A percentile compares a stretch with the other conserved stretches of the same genome.
Evolutionary conservation across 345 rosid species (phyloP).

Genomic region (Eucalyptus globulus): DNA sequence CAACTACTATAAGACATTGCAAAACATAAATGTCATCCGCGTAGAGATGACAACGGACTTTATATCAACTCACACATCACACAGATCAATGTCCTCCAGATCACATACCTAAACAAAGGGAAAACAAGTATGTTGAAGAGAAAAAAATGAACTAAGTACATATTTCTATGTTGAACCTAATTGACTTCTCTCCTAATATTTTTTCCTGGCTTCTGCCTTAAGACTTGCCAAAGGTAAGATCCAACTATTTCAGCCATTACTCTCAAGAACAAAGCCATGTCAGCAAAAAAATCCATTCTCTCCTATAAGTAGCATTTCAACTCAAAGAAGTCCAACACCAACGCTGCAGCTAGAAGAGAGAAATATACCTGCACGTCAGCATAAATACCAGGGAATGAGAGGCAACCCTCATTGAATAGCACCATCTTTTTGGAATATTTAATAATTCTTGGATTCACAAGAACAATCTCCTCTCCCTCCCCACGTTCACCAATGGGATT

Average conservation of each 20-base stretch:
- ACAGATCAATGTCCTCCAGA: neutral
- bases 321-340: neutral
- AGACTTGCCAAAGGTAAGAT: neutral
- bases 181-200: neutral
- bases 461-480: conserved; percentile 84
- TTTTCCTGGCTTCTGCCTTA: neutral
- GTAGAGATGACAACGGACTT: neutral
- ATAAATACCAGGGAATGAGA: conserved; percentile 84
- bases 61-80: neutral
- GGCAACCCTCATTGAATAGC: conserved; percentile 74
- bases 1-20: neutral
- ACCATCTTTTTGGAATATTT: conserved; percentile 56
- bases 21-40: neutral
- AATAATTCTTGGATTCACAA: conserved; percentile 71
- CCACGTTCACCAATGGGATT: conserved; percentile 67
- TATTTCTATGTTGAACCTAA: neutral
- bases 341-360: neutral
- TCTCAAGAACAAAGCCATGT: neutral
- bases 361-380: conserved; percentile 64
- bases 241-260: neutral
- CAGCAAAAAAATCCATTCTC: neutral
- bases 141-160: neutral
- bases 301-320: neutral
- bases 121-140: neutral
- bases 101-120: neutral